Conservation (phyloP, 257 asterid species). For the Nicotiana sylvestris region DNA sequence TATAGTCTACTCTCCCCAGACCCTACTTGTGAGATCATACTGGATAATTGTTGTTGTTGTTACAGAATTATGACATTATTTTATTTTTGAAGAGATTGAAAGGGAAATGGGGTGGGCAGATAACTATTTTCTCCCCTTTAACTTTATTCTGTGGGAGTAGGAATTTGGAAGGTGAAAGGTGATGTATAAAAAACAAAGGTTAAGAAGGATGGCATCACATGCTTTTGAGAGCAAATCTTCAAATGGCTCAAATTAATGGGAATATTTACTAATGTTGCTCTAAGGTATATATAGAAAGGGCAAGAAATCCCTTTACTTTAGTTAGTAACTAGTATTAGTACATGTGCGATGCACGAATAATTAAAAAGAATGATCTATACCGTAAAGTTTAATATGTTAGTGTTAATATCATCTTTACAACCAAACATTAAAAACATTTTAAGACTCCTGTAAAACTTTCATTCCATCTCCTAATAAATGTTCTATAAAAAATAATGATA, state of each 20-base stretch:
- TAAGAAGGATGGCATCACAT: background rate
- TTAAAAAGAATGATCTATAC: too few species aligned
- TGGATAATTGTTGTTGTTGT: too few species aligned
- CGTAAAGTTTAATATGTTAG: too few species aligned
- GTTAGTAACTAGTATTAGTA: background rate
- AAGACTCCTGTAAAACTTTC: too few species aligned
- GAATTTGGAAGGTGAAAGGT: background rate
- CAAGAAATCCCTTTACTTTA: background rate
- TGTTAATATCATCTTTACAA: too few species aligned
- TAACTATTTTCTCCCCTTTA: background rate
- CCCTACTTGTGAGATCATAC: too few species aligned
- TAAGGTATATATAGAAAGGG: background rate
- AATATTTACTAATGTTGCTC: background rate
- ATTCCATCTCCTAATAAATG: too few species aligned
- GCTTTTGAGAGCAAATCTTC: background rate
- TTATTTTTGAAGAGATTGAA: background rate
- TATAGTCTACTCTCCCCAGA: too few species aligned
- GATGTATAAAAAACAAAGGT: background rate
- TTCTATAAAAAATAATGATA: too few species aligned
- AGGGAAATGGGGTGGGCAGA: background rate
- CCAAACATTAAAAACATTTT: too few species aligned
- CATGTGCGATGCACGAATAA: too few species aligned
- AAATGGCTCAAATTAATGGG: background rate
- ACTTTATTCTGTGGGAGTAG: background rate
- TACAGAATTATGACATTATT: background rate